These are phyloP conservation scores for Monosporascus sp. DNA, from an alignment of 2,329 filamentous ascomycete species.

Conservation along the genomic window DNA sequence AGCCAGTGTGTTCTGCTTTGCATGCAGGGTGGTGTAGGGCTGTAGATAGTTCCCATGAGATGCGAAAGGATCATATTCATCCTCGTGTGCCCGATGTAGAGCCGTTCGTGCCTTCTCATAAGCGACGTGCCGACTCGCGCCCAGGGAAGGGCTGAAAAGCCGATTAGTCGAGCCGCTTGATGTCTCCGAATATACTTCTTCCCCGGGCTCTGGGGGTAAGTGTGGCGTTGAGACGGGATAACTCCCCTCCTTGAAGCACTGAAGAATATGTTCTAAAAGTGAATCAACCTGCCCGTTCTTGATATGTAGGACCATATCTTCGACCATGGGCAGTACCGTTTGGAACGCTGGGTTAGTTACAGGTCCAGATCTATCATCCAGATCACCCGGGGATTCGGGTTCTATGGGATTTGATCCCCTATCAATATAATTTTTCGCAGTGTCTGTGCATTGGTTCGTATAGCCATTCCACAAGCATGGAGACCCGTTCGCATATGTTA, in stretches of 20 bases:
- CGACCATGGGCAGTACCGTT: slow-evolving; percentile 46
- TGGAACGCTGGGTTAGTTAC: slow-evolving; percentile 25
- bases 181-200: slow-evolving; percentile 3
- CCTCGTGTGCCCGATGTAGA: slow-evolving; percentile 15
- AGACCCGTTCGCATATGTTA: slow-evolving; percentile 12
- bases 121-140: slow-evolving; percentile 3
- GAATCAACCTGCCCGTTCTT: slow-evolving; percentile 37
- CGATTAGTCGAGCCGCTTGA: slow-evolving; percentile 2
- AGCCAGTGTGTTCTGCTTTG: slow-evolving; percentile 3
- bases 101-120: slow-evolving; percentile 6
- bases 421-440: slow-evolving; percentile 29
- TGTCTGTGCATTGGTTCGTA: slow-evolving; percentile 14
- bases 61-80: slow-evolving; percentile 46
- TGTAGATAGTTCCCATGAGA: slow-evolving; percentile 17
- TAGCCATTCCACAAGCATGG: slow-evolving; percentile 19
- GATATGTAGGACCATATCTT: slow-evolving; percentile 54
- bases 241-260: slow-evolving; percentile 37
- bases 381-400: slow-evolving; percentile 3
- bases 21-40: slow-evolving; percentile 1
- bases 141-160: slow-evolving; percentile 1
- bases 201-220: slow-evolving; percentile 7
- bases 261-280: slow-evolving; percentile 42
- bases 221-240: slow-evolving; percentile 25
- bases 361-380: slow-evolving; percentile 9
- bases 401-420: slow-evolving; percentile 34